Evolutionary conservation across 2,329 filamentous ascomycete genomes (phyloP), one percentile per base, ranked within the genome.

Genomic region (Teratosphaeria nubilosa): DNA sequence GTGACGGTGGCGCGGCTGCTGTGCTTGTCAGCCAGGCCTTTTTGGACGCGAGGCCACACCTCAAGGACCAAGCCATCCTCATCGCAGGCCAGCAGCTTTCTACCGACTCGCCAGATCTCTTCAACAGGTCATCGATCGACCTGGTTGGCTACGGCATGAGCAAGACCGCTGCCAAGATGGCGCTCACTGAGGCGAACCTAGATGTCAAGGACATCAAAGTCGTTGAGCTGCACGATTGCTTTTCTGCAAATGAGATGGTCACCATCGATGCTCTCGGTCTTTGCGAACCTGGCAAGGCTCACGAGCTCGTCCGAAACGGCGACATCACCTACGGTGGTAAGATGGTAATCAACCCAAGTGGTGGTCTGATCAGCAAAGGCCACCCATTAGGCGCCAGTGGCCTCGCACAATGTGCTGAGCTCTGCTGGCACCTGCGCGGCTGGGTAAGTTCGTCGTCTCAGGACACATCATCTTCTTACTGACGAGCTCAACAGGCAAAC

Each of bases 181-280:
- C 92, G n/a, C 78, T 88, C 62, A 78, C 76, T 32, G 88, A 97
- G 75, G 90, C 91, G 0, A 82, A 83, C 24, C 80, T 84, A 2
- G 76, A 76, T 5, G 77, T 88, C 0, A 74, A 77, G 34, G 88
- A 95, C 64, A 81, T 92, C 62, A 85, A 87, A 68, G 88, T 97
- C 16, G 91, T 90, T 69, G 92, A 97, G 77, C 79, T 97, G 60
- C 94, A 97, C 75, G 94, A 97, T 77, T 97, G 94, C 78, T 97
- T 97, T 81, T 91, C 86, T 20, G 86, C 92, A 27, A 97, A 97
- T 73, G 90, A 97, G 78, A 88, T 97, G 87, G 82, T 94, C 55
- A 86, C 85, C 1, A 85, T 97, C 55, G 92, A 97, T 71, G 90
- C 90, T 0, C 81, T 97, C 0, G 91, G 90, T 1, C 81, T 97